Evolutionary conservation across 2,329 filamentous ascomycete species (phyloP).

Genomic region (Chrysosporium queenslandicum): DNA sequence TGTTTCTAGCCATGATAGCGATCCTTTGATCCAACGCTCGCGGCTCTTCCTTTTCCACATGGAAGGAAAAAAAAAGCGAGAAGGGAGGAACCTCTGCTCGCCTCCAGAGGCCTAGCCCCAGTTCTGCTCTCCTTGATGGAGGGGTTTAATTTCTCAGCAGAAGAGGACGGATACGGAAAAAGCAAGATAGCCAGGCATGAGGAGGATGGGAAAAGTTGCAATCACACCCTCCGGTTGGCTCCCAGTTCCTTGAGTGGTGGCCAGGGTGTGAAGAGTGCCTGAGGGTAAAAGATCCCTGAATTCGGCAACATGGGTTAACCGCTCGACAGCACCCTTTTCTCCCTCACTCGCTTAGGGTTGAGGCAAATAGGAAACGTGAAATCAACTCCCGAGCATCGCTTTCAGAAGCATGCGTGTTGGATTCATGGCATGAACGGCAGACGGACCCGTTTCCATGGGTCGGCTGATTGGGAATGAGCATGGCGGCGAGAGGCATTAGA

Average conservation of each 20-base stretch:
- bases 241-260: background rate
- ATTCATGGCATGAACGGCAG: no score
- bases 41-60: background rate
- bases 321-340: background rate
- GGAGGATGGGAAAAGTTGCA: background rate
- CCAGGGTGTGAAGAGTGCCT: background rate
- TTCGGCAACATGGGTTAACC: background rate
- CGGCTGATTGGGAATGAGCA: background rate
- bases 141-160: background rate
- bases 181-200: background rate
- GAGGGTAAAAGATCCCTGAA: background rate
- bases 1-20: background rate
- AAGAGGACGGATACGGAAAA: background rate
- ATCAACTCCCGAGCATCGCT: background rate
- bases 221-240: background rate
- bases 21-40: background rate
- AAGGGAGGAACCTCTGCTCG: background rate
- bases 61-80: background rate
- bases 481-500: no score
- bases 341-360: background rate
- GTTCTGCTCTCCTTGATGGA: background rate
- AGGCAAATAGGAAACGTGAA: conserved; percentile 1
- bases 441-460: no score
- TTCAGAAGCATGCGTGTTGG: no score
- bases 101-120: background rate